These are phyloP conservation scores for Russula emetica DNA, from an alignment of 768 basidiomycete species.

Conservation along the genomic window DNA sequence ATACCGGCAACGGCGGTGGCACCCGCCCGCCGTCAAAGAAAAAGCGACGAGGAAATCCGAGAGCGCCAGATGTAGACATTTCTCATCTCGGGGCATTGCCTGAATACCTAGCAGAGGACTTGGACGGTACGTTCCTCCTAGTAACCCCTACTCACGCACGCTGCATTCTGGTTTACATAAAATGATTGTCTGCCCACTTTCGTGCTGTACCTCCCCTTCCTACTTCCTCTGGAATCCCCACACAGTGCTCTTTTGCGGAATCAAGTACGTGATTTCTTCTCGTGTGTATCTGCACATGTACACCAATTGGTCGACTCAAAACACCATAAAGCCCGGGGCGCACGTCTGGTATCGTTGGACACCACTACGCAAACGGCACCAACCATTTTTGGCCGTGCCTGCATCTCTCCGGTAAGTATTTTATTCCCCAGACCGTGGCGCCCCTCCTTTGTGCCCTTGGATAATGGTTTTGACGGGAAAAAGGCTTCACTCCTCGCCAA, in stretches of 20 bases:
- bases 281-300: neutral
- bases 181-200: neutral
- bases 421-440: too few relatives aligned
- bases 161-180: neutral
- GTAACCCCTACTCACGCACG: too few relatives aligned
- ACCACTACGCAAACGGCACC: conserved; percentile 74
- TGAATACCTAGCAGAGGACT: conserved; percentile 48
- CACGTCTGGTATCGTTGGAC: conserved; percentile 62
- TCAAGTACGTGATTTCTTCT: conserved; percentile 52
- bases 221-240: too few relatives aligned
- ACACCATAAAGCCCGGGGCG: conserved; percentile 55
- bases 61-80: conserved; percentile 41
- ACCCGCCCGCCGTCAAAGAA: conserved; percentile 1
- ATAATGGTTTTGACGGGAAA: neutral
- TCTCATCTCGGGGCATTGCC: conserved; percentile 49
- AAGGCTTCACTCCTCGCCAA: conserved; percentile 55
- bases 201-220: neutral
- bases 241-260: conserved; percentile 78
- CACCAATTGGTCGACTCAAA: neutral
- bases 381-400: conserved; percentile 84
- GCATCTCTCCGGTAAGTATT: conserved; percentile 51
- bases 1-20: neutral
- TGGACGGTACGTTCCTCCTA: conserved; percentile 48
- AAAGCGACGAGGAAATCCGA: conserved; percentile 43
- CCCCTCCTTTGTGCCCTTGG: neutral